These are phyloP conservation scores for Cladophialophora carrionii DNA, from an alignment of 2,329 filamentous ascomycete species.

Conservation along the genomic window DNA sequence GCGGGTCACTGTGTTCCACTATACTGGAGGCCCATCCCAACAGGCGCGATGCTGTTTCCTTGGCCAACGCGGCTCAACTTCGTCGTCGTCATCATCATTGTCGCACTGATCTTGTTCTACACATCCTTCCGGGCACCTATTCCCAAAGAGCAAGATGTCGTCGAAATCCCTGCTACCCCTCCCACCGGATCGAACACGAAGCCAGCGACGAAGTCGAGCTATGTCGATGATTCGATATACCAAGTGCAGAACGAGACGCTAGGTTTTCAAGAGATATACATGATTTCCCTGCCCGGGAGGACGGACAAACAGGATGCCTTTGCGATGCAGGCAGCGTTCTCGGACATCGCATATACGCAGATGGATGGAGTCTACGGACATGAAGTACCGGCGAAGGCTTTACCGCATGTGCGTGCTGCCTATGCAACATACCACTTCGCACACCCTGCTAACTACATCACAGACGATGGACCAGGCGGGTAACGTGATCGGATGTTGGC, in stretches of 20 bases:
- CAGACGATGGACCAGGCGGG: constrained; percentile 30
- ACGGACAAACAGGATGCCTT: constrained; percentile 57
- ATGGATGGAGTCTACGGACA: constrained; percentile 34
- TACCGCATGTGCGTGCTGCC: constrained; percentile 29
- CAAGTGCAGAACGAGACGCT: constrained; percentile 32
- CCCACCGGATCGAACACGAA: not conserved
- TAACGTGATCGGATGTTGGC: constrained; percentile 43
- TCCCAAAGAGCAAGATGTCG: constrained; percentile 9
- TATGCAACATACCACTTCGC: not conserved
- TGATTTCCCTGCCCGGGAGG: constrained; percentile 53
- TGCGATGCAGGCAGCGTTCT: constrained; percentile 48
- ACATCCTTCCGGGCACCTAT: constrained; percentile 14
- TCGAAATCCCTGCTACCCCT: not conserved
- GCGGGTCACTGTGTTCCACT: not conserved
- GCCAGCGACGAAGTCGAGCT: constrained; percentile 5
- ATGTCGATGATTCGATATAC: constrained; percentile 3
- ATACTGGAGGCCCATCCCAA: not conserved
- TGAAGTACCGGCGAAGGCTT: constrained; percentile 31
- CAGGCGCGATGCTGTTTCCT: constrained; percentile 9
- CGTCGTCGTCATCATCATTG: constrained; percentile 15
- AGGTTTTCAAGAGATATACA: constrained; percentile 49
- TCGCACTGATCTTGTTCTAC: constrained; percentile 21
- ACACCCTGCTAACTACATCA: constrained; percentile 17
- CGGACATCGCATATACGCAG: constrained; percentile 39
- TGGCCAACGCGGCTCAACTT: constrained; percentile 14